These are phyloP conservation scores for Spathaspora boniae DNA, from an alignment of 805 yeast genomes.

Conservation along the genomic window DNA sequence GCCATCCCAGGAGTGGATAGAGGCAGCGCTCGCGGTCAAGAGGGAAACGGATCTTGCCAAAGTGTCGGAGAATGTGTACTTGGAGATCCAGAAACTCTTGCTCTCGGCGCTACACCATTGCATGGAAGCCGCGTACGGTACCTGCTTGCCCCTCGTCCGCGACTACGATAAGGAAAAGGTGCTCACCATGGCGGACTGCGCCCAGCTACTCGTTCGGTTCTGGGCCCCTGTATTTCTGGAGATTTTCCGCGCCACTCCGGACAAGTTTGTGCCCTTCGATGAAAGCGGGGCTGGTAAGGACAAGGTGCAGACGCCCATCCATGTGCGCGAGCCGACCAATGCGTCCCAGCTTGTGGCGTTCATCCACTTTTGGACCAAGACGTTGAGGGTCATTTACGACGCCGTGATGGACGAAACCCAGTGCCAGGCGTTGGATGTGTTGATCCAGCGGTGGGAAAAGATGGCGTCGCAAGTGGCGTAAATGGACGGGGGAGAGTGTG, in stretches of 20 bases:
- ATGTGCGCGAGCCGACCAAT: constrained; percentile 12
- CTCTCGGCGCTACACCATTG: constrained; percentile 47
- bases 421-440: constrained; percentile 23
- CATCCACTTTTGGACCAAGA: constrained; percentile 49
- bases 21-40: constrained; percentile 6
- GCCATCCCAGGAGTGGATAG: constrained; percentile 13
- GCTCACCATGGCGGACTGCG: constrained; percentile 38
- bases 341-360: constrained; percentile 31
- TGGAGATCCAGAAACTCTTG: constrained; percentile 40
- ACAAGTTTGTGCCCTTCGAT: constrained; percentile 17
- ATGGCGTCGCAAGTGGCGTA: constrained; percentile 5
- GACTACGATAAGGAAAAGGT: constrained; percentile 43
- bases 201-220: constrained; percentile 40
- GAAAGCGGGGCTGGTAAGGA: constrained; percentile 13
- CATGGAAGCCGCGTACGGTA: constrained; percentile 55
- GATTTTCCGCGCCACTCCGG: constrained; percentile 29
- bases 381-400: constrained; percentile 42
- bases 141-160: constrained; percentile 46
- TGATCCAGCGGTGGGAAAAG: constrained; percentile 33
- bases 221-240: constrained; percentile 58
- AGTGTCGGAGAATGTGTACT: constrained; percentile 25
- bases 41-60: constrained; percentile 6
- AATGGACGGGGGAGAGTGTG: too few relatives aligned
- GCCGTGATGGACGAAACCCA: constrained; percentile 23
- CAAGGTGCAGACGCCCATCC: constrained; percentile 16